Conservation (phyloP, 2,329 filamentous ascomycete genomes). For the Apiospora malaysiana region DNA sequence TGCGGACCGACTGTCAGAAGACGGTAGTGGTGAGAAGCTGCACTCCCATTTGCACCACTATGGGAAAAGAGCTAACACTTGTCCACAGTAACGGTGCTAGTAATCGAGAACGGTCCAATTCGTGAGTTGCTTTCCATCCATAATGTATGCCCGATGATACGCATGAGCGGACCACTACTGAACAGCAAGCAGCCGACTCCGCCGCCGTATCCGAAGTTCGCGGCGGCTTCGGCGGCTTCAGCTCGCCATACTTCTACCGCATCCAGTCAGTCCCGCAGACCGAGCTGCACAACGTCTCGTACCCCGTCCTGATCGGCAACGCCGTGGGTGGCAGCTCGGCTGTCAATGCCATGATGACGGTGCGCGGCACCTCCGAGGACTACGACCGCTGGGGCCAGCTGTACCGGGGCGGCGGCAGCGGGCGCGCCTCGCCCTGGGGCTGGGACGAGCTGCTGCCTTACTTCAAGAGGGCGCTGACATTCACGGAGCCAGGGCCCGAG, state of each 20-base stretch:
- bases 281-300: constrained; percentile 34
- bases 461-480: constrained; percentile 39
- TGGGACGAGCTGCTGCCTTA: constrained; percentile 49
- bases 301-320: constrained; percentile 32
- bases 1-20: constrained; percentile 30
- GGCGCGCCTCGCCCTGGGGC: constrained; percentile 40
- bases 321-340: constrained; percentile 44
- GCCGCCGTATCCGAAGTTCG: neutral
- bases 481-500: constrained; percentile 34
- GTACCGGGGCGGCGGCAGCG: constrained; percentile 12
- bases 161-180: neutral
- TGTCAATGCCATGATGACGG: constrained; percentile 45
- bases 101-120: constrained; percentile 24
- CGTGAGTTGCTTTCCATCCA: neutral
- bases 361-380: constrained; percentile 40
- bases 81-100: constrained; percentile 25
- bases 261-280: constrained; percentile 27
- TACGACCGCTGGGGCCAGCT: constrained; percentile 43
- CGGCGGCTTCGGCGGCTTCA: neutral
- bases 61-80: neutral
- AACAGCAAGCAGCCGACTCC: neutral
- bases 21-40: neutral
- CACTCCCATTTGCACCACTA: neutral
- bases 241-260: constrained; percentile 20
- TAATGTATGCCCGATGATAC: neutral